Evolutionary conservation across 805 yeast species (phyloP).

Genomic region (Komagataella pseudopastoris): DNA sequence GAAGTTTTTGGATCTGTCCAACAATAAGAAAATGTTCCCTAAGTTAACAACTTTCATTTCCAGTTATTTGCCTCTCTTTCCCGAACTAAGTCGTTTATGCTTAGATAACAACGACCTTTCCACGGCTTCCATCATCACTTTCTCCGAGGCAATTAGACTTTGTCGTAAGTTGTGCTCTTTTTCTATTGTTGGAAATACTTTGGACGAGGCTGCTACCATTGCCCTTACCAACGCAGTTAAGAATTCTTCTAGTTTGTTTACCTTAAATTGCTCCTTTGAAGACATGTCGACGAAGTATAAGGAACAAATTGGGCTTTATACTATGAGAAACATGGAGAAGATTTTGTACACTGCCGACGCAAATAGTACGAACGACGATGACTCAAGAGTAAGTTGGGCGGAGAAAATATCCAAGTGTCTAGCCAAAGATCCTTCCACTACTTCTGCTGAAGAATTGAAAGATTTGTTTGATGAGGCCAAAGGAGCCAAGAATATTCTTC

Average conservation of each 20-base stretch:
- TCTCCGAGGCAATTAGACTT: slow-evolving; percentile 59
- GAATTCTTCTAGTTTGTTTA: slow-evolving; percentile 47
- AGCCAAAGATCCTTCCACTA: background rate
- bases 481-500: slow-evolving; percentile 25
- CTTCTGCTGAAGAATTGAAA: slow-evolving; percentile 5
- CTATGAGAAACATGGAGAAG: slow-evolving; percentile 72
- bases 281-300: slow-evolving; percentile 47
- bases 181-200: slow-evolving; percentile 50
- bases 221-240: slow-evolving; percentile 61
- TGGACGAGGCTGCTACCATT: slow-evolving; percentile 47
- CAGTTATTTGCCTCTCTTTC: slow-evolving; percentile 55
- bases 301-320: slow-evolving; percentile 63
- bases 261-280: slow-evolving; percentile 54
- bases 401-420: slow-evolving; percentile 1
- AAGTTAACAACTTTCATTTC: slow-evolving; percentile 41
- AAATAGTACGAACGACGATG: background rate
- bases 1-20: slow-evolving; percentile 64
- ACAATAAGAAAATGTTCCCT: slow-evolving; percentile 57
- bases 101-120: slow-evolving; percentile 55
- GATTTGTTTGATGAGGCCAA: slow-evolving; percentile 25
- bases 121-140: slow-evolving; percentile 36
- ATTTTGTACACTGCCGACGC: slow-evolving; percentile 20
- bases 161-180: slow-evolving; percentile 56
- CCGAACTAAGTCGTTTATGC: slow-evolving; percentile 50
- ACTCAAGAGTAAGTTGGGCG: slow-evolving; percentile 7